Evolutionary conservation across 1,139 yeast genomes (phyloP), one percentile per base, ranked within the genome.

Genomic region (Arxiozyma bovina): DNA sequence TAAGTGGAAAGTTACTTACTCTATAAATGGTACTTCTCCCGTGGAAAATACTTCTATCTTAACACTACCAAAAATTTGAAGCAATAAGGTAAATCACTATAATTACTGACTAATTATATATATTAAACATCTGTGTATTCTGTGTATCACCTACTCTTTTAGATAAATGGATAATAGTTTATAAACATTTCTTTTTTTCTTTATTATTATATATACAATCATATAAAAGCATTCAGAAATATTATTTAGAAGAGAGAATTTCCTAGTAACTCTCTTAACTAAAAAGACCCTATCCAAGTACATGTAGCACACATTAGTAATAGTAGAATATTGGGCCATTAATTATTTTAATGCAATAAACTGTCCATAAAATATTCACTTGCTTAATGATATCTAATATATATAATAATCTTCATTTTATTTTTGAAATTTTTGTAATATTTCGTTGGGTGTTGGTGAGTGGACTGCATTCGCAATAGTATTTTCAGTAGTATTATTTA

Each of bases 1-100:
- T 56, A 86, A 90, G 68, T 91, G 95, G 94, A 88, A 86, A 68
- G 78, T 81, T 38, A 80, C 80, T 57, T 90, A 82, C 66, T 64
- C 64, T 18, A 65, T 77, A 8, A 78, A 77, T 53, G 83, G 82
- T 17, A 6, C n/a, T 34, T 65, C 70, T 18, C 68, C 70, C 15
- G 70, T 70, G 42, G 84, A 79, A 63, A 87, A 81, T 59, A 76
- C 81, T 18, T 87, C 88, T 18, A 81, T 84, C 45, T 75, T 69
- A 50, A 64, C 72, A 47, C 65, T 76, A 49, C 77, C 76, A 50
- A 58, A 59, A 27, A 54, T 62, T 52, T 66, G 59, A 62, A 20
- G 27, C 5, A 27, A 3, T 8, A 18, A 30, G 9, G 9, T 3
- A 9, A 22, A 41, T 25, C 15, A 48, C 4, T 12, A 45, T 45